phyloP scores from a whole-genome alignment of 2,329 filamentous ascomycete genomes.

The Septoria petroselini region DNA sequence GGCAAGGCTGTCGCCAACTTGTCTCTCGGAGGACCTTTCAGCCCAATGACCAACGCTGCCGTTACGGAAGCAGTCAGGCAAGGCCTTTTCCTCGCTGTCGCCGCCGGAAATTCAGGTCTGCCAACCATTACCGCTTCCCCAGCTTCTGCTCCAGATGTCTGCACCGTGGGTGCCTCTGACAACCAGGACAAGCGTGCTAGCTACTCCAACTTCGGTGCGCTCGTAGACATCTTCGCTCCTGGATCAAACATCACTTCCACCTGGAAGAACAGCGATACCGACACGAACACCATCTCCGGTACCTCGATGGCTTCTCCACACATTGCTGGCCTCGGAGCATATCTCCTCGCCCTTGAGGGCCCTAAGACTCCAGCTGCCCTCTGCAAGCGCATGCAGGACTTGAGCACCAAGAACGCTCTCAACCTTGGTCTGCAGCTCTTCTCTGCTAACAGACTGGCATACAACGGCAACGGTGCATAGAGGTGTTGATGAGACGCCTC shows the following conservation, averaged over 20 bases:
- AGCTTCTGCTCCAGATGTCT: conserved; percentile 34
- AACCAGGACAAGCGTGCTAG: conserved; percentile 35
- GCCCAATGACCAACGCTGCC: conserved; percentile 41
- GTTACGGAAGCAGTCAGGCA: conserved; percentile 38
- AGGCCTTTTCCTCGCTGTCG: conserved; percentile 43
- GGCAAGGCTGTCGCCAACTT: conserved; percentile 36
- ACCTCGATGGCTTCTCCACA: conserved; percentile 67
- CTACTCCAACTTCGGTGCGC: conserved; percentile 43
- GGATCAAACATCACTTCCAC: conserved; percentile 47
- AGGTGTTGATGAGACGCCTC: not conserved
- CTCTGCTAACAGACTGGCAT: conserved; percentile 43
- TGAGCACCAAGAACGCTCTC: conserved; percentile 38
- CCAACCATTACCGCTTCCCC: conserved; percentile 37
- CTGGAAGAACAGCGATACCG: conserved; percentile 46
- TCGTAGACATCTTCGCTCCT: conserved; percentile 46
- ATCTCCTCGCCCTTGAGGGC: conserved; percentile 58
- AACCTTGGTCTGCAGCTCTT: conserved; percentile 11
- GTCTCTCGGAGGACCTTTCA: conserved; percentile 42
- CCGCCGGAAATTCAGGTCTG: conserved; percentile 40
- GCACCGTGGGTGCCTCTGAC: conserved; percentile 41
- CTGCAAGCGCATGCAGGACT: conserved; percentile 46
- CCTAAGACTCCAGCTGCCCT: conserved; percentile 46
- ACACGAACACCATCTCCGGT: conserved; percentile 52
- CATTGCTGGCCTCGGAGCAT: conserved; percentile 65
- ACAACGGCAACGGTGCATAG: conserved; percentile 48